A percentile compares a stretch with the other conserved stretches of the same genome.
These are phyloP conservation scores for Podaxis sp. DNA, from an alignment of 768 basidiomycete species.

Conservation along the genomic window DNA sequence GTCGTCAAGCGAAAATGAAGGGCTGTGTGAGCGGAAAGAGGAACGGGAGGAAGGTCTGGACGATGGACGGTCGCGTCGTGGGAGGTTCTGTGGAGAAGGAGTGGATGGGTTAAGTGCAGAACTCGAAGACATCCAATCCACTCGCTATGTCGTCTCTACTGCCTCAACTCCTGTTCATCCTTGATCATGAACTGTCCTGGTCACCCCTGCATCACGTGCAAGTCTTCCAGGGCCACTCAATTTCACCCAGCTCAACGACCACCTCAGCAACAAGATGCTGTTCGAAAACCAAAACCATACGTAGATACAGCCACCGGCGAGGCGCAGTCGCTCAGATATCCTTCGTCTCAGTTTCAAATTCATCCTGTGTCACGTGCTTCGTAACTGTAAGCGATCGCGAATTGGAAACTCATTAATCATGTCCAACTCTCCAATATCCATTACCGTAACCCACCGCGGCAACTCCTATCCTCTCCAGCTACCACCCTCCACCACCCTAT, in stretches of 20 bases:
- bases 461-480: constrained; percentile 42
- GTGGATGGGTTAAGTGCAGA: constrained; percentile 1
- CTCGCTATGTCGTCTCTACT: neutral
- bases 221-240: too few species aligned
- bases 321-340: too few species aligned
- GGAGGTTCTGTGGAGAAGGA: constrained; percentile 11
- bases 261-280: too few species aligned
- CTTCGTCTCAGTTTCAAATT: too few species aligned
- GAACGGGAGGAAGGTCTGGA: constrained; percentile 41
- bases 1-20: constrained; percentile 54
- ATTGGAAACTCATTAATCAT: neutral
- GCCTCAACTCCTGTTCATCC: neutral
- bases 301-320: too few species aligned
- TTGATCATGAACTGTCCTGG: neutral
- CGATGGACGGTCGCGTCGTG: constrained; percentile 32
- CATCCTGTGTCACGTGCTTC: neutral
- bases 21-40: constrained; percentile 49
- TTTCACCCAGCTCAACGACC: too few species aligned
- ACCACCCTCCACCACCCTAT: constrained; percentile 46
- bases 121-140: constrained; percentile 33
- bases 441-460: constrained; percentile 46
- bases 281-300: too few species aligned
- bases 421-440: neutral
- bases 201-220: neutral
- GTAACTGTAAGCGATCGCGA: neutral